These are phyloP conservation scores for Candida verbasci DNA, from an alignment of 805 yeast species.

Conservation along the genomic window DNA sequence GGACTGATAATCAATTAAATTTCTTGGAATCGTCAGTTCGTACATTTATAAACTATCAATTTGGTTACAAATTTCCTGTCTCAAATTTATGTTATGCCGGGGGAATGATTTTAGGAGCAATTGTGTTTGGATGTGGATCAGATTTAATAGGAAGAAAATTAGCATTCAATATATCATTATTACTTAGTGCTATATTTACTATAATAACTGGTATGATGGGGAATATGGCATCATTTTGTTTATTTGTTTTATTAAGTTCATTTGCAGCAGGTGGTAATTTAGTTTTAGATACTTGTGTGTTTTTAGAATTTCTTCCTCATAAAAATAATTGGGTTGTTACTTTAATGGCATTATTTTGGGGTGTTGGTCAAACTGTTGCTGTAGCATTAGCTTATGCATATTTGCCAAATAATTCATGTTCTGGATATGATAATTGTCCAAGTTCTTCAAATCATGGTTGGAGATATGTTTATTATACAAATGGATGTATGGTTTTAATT, in stretches of 20 bases:
- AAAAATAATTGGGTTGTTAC: slow-evolving; percentile 22
- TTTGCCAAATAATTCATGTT: slow-evolving; percentile 45
- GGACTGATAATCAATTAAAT: slow-evolving; percentile 50
- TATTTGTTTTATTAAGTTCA: slow-evolving; percentile 18
- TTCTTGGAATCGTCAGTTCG: slow-evolving; percentile 44
- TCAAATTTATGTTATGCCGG: slow-evolving; percentile 34
- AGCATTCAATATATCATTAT: slow-evolving; percentile 38
- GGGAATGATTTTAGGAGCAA: slow-evolving; percentile 49
- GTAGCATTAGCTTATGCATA: slow-evolving; percentile 52
- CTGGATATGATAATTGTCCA: slow-evolving; percentile 36
- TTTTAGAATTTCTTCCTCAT: slow-evolving; percentile 24
- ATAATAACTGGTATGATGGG: slow-evolving; percentile 23
- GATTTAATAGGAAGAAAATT: slow-evolving; percentile 52
- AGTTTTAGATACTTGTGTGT: slow-evolving; percentile 25
- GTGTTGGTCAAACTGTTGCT: slow-evolving; percentile 54
- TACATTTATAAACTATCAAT: slow-evolving; percentile 45
- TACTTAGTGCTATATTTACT: slow-evolving; percentile 18
- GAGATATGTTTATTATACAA: slow-evolving; percentile 50
- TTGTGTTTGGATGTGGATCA: slow-evolving; percentile 45
- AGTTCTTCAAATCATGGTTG: slow-evolving; percentile 52
- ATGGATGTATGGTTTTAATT: slow-evolving; percentile 43
- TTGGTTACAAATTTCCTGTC: slow-evolving; percentile 39
- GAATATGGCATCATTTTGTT: slow-evolving; percentile 20
- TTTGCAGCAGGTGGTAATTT: slow-evolving; percentile 26
- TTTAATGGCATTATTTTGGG: slow-evolving; percentile 53